Evolutionary conservation across 108 stramenopile genomes (phyloP).

Genomic region (Pelagomonas calceolata): DNA sequence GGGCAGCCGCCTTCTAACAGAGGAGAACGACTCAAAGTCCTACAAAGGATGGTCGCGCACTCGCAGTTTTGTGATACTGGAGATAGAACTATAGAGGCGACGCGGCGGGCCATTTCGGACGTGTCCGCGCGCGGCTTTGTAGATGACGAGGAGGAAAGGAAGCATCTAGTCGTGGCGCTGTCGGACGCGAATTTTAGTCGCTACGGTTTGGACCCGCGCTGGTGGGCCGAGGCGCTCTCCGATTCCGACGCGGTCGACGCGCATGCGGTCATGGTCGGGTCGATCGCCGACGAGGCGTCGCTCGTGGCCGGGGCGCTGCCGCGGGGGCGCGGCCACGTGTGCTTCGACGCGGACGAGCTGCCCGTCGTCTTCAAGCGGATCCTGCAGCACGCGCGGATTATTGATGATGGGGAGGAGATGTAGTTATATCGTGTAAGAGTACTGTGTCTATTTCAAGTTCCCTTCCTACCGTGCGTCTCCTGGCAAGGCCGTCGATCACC

Average conservation of each 20-base stretch:
- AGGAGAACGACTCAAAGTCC: constrained; percentile 46
- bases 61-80: constrained; percentile 68
- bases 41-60: constrained; percentile 74
- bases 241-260: constrained; percentile 1
- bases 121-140: constrained; percentile 13
- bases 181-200: constrained; percentile 72
- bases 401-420: background rate
- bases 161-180: constrained; percentile 53
- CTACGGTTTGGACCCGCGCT: constrained; percentile 54
- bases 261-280: constrained; percentile 15
- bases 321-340: constrained; percentile 16
- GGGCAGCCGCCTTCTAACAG: constrained; percentile 38
- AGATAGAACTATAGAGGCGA: constrained; percentile 73
- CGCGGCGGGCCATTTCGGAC: constrained; percentile 45
- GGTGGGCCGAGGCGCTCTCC: constrained; percentile 9
- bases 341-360: constrained; percentile 11
- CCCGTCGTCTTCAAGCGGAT: constrained; percentile 16
- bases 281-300: constrained; percentile 19
- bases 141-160: background rate
- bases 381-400: constrained; percentile 1
- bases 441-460: too few species aligned
- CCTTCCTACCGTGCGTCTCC: too few species aligned
- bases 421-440: too few species aligned
- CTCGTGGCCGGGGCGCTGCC: constrained; percentile 11
- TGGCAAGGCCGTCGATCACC: too few species aligned